Conservation (phyloP, 768 basidiomycete genomes). For the Pisolithus sp. region DNA sequence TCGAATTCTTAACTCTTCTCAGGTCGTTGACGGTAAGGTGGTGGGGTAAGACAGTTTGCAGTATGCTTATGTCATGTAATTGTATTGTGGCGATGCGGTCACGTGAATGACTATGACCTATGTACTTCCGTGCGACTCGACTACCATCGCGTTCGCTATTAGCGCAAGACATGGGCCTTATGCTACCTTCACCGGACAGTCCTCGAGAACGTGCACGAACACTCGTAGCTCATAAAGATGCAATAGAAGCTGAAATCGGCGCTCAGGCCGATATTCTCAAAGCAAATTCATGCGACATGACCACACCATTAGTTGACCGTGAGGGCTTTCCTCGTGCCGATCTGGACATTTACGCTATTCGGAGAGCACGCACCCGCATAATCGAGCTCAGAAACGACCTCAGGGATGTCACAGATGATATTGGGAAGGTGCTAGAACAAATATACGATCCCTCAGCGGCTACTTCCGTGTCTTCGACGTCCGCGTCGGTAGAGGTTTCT, state of each 20-base stretch:
- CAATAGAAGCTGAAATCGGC: constrained; percentile 66
- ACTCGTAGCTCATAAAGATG: constrained; percentile 63
- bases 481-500: constrained; percentile 19
- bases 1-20: constrained; percentile 40
- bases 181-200: constrained; percentile 37
- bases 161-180: constrained; percentile 36
- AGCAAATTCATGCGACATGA: constrained; percentile 57
- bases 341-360: constrained; percentile 77
- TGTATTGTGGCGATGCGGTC: neutral
- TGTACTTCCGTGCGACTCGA: neutral
- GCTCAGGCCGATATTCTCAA: constrained; percentile 56
- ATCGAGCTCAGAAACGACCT: constrained; percentile 80
- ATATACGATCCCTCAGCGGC: constrained; percentile 50
- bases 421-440: constrained; percentile 60
- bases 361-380: constrained; percentile 69
- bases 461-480: constrained; percentile 1
- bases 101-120: neutral
- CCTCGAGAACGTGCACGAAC: constrained; percentile 53
- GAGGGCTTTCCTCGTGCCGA: constrained; percentile 89
- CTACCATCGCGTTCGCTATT: neutral
- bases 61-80: neutral
- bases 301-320: constrained; percentile 70
- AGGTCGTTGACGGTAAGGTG: constrained; percentile 51
- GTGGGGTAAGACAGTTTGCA: constrained; percentile 28
- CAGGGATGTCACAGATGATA: constrained; percentile 52